These are phyloP conservation scores for Geotrichum macrosporum DNA, from an alignment of 1,139 yeast species.

Conservation along the genomic window DNA sequence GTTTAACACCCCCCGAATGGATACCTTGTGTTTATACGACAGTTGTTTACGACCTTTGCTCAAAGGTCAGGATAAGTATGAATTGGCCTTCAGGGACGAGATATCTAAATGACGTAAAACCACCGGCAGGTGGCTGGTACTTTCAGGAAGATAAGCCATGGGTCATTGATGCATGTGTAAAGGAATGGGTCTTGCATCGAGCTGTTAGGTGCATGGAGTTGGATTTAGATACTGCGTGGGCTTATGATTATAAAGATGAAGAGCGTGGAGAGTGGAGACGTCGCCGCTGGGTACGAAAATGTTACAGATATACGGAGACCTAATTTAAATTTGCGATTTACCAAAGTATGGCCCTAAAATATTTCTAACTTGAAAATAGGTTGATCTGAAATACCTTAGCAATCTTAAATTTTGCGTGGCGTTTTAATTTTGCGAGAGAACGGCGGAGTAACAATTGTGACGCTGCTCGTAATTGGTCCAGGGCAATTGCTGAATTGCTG, in stretches of 20 bases:
- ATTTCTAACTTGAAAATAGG: no score
- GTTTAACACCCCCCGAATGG: constrained; percentile 60
- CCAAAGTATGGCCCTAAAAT: no score
- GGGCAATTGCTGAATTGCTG: no score
- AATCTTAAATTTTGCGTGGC: no score
- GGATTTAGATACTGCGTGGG: constrained; percentile 43
- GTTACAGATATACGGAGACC: constrained; percentile 23
- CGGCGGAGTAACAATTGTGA: no score
- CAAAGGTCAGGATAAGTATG: constrained; percentile 52
- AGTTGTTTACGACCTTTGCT: constrained; percentile 50
- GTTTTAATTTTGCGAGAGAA: no score
- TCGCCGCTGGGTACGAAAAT: constrained; percentile 38
- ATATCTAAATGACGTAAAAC: constrained; percentile 50
- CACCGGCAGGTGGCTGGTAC: constrained; percentile 76
- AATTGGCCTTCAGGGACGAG: constrained; percentile 64
- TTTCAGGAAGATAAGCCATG: constrained; percentile 47
- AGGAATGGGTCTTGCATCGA: constrained; percentile 51
- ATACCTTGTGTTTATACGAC: constrained; percentile 48
- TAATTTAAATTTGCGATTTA: no score
- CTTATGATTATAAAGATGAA: constrained; percentile 39
- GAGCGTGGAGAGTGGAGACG: constrained; percentile 41
- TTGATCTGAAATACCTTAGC: no score
- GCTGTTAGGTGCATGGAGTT: constrained; percentile 37
- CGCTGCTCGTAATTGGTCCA: no score
- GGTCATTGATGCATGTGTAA: constrained; percentile 56